Percentiles rank a stretch among this genome's conserved stretches.
Evolutionary conservation across 2,329 filamentous ascomycete genomes (phyloP).

Genomic region (Chaetomium olivaceum): DNA sequence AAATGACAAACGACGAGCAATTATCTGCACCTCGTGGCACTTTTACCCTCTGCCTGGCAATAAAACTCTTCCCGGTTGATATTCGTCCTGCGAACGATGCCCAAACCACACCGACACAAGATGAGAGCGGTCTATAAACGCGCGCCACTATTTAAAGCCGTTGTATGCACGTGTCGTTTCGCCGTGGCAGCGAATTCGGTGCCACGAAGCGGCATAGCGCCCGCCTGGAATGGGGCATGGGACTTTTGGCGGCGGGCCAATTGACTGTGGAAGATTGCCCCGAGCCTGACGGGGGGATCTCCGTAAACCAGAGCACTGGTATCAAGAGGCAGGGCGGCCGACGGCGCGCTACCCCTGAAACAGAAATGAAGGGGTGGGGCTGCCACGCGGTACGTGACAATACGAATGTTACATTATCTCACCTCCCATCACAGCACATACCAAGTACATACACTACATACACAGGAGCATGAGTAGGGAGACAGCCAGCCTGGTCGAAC

Average conservation of each 20-base stretch:
- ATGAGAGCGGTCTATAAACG: neutral
- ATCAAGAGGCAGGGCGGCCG: slow-evolving; percentile 11
- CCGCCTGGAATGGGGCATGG: neutral
- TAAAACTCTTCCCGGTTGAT: neutral
- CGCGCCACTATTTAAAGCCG: slow-evolving; percentile 4
- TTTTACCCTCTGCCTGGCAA: neutral
- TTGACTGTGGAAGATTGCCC: slow-evolving; percentile 11
- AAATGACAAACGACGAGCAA: slow-evolving; percentile 5
- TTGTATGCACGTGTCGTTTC: slow-evolving; percentile 14
- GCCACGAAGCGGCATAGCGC: slow-evolving; percentile 7
- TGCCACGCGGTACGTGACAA: neutral
- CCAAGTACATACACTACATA: no score
- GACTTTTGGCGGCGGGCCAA: slow-evolving; percentile 11
- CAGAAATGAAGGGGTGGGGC: neutral
- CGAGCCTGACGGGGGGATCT: slow-evolving; percentile 18
- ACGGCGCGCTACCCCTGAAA: slow-evolving; percentile 10
- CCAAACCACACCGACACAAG: neutral
- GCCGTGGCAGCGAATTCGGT: slow-evolving; percentile 1
- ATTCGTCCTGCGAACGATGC: neutral
- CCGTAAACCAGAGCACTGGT: slow-evolving; percentile 21
- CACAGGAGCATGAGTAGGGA: no score
- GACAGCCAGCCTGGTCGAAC: no score
- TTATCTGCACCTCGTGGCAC: neutral
- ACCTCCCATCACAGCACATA: neutral
- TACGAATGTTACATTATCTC: neutral